Evolutionary conservation across 2,329 filamentous ascomycete species (phyloP).

Genomic region (Rachicladosporium sp.): DNA sequence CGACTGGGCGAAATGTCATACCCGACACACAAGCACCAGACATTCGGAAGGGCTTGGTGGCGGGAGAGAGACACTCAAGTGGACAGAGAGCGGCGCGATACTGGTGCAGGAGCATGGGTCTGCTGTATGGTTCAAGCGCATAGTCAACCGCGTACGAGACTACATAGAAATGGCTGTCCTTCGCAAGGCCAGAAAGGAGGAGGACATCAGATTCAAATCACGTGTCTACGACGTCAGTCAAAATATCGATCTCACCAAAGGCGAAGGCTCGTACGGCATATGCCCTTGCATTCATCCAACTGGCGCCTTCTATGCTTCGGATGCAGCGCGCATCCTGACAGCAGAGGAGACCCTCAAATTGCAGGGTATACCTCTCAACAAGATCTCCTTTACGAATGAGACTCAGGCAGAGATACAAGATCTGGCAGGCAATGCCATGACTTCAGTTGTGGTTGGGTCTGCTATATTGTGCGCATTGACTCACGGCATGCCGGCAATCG

Average conservation of each 20-base stretch:
- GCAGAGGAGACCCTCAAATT: slow-evolving; percentile 52
- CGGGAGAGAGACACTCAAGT: slow-evolving; percentile 46
- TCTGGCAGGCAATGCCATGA: slow-evolving; percentile 71
- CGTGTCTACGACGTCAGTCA: slow-evolving; percentile 55
- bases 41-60: slow-evolving; percentile 38
- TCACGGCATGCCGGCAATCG: slow-evolving; percentile 16
- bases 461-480: slow-evolving; percentile 49
- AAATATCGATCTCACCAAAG: slow-evolving; percentile 52
- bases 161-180: slow-evolving; percentile 48
- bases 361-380: slow-evolving; percentile 55
- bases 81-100: slow-evolving; percentile 34
- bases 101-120: slow-evolving; percentile 30
- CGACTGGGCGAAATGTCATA: slow-evolving; percentile 46
- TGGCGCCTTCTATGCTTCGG: slow-evolving; percentile 49
- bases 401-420: slow-evolving; percentile 47
- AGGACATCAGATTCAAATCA: slow-evolving; percentile 48
- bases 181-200: slow-evolving; percentile 30
- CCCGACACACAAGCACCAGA: slow-evolving; percentile 48
- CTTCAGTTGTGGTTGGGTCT: slow-evolving; percentile 55
- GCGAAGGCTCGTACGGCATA: slow-evolving; percentile 41
- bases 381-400: slow-evolving; percentile 51
- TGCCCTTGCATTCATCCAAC: slow-evolving; percentile 56
- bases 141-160: slow-evolving; percentile 52
- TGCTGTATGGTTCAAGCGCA: slow-evolving; percentile 35
- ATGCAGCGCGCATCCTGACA: slow-evolving; percentile 47